Percentiles rank a stretch among this genome's conserved stretches.
These are phyloP conservation scores for Penicillium cataractarum DNA, from an alignment of 495 filamentous ascomycete genomes.

Conservation along the genomic window DNA sequence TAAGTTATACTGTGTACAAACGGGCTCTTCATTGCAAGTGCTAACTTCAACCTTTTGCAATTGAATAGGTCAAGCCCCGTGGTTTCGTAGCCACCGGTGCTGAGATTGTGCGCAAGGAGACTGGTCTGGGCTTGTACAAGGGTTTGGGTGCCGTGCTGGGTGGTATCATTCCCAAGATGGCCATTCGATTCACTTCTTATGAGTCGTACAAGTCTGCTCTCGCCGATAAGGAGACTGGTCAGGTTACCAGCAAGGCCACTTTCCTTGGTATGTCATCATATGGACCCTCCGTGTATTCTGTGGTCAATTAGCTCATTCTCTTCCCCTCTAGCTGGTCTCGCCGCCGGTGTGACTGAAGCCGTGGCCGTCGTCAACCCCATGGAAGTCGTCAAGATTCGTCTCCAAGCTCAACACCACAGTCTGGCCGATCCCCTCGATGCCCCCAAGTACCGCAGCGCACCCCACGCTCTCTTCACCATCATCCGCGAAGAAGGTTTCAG, in stretches of 20 bases:
- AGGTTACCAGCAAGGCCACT: slow-evolving; percentile 71
- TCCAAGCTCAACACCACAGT: slow-evolving; percentile 95
- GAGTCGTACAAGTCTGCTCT: slow-evolving; percentile 90
- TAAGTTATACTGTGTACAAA: slow-evolving; percentile 42
- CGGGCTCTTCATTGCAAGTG: slow-evolving; percentile 5
- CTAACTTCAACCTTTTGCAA: slow-evolving; percentile 19
- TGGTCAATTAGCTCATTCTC: slow-evolving; percentile 2
- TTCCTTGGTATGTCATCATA: slow-evolving; percentile 77
- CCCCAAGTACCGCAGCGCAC: slow-evolving; percentile 96
- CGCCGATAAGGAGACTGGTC: slow-evolving; percentile 68
- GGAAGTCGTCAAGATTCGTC: slow-evolving; percentile 98
- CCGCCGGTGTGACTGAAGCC: slow-evolving; percentile 93
- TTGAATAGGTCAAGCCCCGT: slow-evolving; percentile 66
- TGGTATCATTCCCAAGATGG: slow-evolving; percentile 99
- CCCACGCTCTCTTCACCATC: slow-evolving; percentile 92
- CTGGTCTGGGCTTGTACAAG: slow-evolving; percentile 92
- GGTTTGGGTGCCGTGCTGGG: slow-evolving; percentile 94
- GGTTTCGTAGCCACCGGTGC: slow-evolving; percentile 86
- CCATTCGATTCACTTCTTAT: slow-evolving; percentile 97
- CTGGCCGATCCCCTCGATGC: slow-evolving; percentile 90
- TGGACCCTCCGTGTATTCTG: too few species aligned
- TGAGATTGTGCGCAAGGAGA: slow-evolving; percentile 88
- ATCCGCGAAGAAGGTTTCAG: slow-evolving; percentile 86
- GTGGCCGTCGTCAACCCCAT: slow-evolving; percentile 96
- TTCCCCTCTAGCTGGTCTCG: slow-evolving; percentile 68